Percentiles rank a stretch among this genome's conserved stretches.
These are phyloP conservation scores for Oxytropis ochrocephala DNA, from an alignment of 306 rosid genomes.

Conservation along the genomic window DNA sequence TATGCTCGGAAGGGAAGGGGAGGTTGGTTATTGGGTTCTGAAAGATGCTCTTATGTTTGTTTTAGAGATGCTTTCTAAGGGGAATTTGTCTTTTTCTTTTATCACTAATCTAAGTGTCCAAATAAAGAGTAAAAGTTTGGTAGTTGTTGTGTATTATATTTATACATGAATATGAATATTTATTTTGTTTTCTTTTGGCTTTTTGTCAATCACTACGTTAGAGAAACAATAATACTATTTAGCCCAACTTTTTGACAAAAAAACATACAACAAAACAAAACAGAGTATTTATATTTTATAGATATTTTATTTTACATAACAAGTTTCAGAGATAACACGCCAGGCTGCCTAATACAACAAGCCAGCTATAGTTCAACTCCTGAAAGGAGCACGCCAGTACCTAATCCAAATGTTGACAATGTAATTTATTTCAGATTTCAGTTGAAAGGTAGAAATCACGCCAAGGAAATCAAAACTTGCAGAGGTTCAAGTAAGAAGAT, in stretches of 20 bases:
- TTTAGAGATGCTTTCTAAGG: not conserved
- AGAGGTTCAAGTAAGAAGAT: not conserved
- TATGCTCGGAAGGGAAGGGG: not conserved
- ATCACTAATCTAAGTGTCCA: not conserved
- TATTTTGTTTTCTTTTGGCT: no score
- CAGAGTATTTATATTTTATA: not conserved
- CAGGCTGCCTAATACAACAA: not conserved
- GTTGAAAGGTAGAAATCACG: not conserved
- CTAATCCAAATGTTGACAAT: not conserved
- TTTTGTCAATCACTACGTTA: no score
- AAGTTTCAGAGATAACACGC: not conserved
- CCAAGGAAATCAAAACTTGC: not conserved
- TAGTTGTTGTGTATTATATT: no score
- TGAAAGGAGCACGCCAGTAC: not conserved
- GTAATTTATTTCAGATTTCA: not conserved
- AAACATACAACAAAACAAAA: no score
- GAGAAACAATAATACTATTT: no score
- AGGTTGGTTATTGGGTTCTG: not conserved
- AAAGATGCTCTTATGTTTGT: not conserved
- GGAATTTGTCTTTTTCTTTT: not conserved
- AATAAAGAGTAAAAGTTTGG: not conserved
- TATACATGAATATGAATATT: no score
- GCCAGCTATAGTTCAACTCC: not conserved
- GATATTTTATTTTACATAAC: not conserved
- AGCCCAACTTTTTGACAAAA: no score